Base-by-base conservation (phyloP, 108 stramenopile species). In the Cyclotella cryptica region DNA sequence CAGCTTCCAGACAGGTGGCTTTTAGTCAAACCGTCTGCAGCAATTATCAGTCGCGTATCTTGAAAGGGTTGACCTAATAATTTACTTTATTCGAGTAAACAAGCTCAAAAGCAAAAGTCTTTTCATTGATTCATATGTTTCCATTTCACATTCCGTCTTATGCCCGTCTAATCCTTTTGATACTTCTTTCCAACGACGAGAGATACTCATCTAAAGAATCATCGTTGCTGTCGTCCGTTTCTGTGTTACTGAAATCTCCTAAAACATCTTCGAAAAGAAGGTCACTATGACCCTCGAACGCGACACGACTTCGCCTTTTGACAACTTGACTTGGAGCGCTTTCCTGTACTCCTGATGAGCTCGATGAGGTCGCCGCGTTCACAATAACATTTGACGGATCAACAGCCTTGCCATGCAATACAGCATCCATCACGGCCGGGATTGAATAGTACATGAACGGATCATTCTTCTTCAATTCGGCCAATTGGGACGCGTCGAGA, bases 391-490 rank as follows among this genome's bases (percentile, higher is more conserved):
- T 49, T 17, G 47, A 3, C n/a, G 47, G 47, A 49, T 49, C 47
- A n/a, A n/a, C n/a, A n/a, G 6, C 3, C 47, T 9, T 49, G 47
- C 47, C 47, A 49, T 49, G 47, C 3, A 49, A 49, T 3, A 49
- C 6, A 49, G 47, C 47, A n/a, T 49, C 47, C n/a, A 1, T 17
- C 15, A 49, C 47, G 2, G 15, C 18, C 9, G 47, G 47, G 47
- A 49, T 49, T 17, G 47, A 49, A n/a, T 49, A 49, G n/a, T n/a
- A 49, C 47, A 49, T 49, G 47, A 49, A 49, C 9, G 47, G 47
- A 49, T 49, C 47, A 7, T 9, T 49, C n/a, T 3, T n/a, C n/a
- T 49, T 49, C 47, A 49, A 49, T 49, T 49, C 47, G 1, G 47
- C 47, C 47, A 49, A 49, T n/a, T 3, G 1, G 47, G 47, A n/a